Base-by-base conservation (phyloP, 345 rosid species). In the Limnanthes douglasii region DNA sequence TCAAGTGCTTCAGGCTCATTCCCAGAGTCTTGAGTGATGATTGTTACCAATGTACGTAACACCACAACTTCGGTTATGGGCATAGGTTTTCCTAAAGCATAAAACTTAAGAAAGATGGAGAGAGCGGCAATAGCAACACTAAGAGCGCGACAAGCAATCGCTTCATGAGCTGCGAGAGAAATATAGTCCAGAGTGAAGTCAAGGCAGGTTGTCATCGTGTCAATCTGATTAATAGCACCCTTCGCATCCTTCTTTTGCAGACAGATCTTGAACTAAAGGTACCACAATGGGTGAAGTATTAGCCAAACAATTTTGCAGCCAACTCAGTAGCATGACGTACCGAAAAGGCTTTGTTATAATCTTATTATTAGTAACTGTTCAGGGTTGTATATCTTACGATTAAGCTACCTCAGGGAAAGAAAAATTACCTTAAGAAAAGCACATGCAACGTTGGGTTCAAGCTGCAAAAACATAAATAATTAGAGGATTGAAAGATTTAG, bases 141-240 rank as follows among this genome's bases (percentile, higher is more conserved):
- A 61, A 72, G 77, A 34, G 78, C 78, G 34, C 42, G 73, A 36
- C 73, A 90, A 61, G 98, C 92, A 33, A 90, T 56, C 56, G 98
- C 96, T 70, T 90, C 98, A 62, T 90, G 98, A 1, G 96, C 94
- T 51, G 98, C 46, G 17, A 90, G 93, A 50, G 69, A 67, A 27
- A 90, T 66, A 58, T 66, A 84, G 39, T 84, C 88, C 24, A 96
- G 75, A 51, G 80, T 61, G 58, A 80, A 90, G 51, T 80, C 96
- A 22, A 70, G 73, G 68, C 85, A 77, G 30, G 60, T 40, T 20
- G 57, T 59, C 86, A 90, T 77, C 28, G 66, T 70, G 35, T 68
- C 76, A 31, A 90, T 70, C 71, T 90, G 98, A 51, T 46, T 50
- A n/a, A 69, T 56, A 28, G 92, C 92, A 48, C 56, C 65, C 32